Evolutionary conservation across 2,329 filamentous ascomycete genomes (phyloP), one percentile per base, ranked within the genome.

Genomic region (Pseudopyrenochaeta lycopersici): DNA sequence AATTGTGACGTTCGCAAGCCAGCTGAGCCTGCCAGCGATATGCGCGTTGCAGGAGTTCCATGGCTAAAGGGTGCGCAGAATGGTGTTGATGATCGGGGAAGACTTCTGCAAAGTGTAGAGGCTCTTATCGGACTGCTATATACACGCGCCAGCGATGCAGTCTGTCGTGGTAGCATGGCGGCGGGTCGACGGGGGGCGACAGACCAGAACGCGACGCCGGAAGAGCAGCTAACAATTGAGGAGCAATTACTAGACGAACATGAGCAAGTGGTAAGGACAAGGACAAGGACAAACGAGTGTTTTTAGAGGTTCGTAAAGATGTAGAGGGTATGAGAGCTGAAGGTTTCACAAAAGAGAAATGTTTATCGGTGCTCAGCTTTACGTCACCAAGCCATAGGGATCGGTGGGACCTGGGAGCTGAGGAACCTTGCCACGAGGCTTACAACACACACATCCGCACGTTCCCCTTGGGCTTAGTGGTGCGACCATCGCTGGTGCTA

Each of bases 131-230:
- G 58, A 36, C 52, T 35, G 45, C 60, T 60, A 41, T 63, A 60
- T 32, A 56, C 54, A 56, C 71, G 71, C 66, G 65, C 63, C 42
- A 71, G 56, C 54, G 68, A 67, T 38, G 64, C 60, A 45, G 66
- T 62, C 40, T 70, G 67, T 62, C 71, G 70, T 52, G 64, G 54
- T 27, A 72, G 62, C 70, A 73, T 73, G 35, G 59, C 56, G 55
- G 30, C 21, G 49, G 51, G 48, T 38, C 43, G 52, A n/a, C 49
- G 38, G 36, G 52, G 38, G 46, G 53, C 43, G 35, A 21, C 23
- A 23, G 41, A n/a, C 27, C 23, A 30, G 18, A 31, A 31, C 36
- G 11, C 30, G 21, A 29, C 5, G 33, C 18, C 23, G 14, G 20
- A n/a, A 12, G 29, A 35, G 42, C 11, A 21, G 10, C 17, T n/a